phyloP scores from a whole-genome alignment of 2,329 filamentous ascomycete genomes.

The Monilinia polystroma region DNA sequence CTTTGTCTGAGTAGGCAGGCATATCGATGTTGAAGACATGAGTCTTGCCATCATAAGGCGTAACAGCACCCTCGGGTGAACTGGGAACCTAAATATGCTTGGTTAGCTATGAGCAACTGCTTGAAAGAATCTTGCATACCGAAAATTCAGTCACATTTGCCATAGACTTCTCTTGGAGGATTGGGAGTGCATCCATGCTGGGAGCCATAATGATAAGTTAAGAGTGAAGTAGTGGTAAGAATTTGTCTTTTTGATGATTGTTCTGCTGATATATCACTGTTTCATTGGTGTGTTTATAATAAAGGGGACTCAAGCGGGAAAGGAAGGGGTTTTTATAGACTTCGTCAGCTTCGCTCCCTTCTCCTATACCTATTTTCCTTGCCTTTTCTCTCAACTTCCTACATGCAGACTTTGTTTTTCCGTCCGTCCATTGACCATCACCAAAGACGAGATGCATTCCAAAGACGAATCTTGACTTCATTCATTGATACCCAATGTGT shows the following conservation, averaged over 20 bases:
- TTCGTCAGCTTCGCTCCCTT: neutral
- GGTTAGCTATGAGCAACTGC: conserved; percentile 1
- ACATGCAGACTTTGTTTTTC: conserved; percentile 5
- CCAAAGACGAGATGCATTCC: neutral
- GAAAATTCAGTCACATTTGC: conserved; percentile 2
- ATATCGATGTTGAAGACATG: conserved; percentile 17
- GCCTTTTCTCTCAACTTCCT: neutral
- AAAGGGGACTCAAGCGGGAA: conserved; percentile 5
- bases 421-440: conserved; percentile 10
- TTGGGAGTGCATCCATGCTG: conserved; percentile 18
- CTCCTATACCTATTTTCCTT: neutral
- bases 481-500: conserved; percentile 11
- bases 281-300: neutral
- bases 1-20: conserved; percentile 20
- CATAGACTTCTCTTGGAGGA: conserved; percentile 6
- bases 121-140: conserved; percentile 1
- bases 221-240: conserved; percentile 8
- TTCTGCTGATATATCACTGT: conserved; percentile 13
- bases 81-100: neutral
- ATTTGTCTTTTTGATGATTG: conserved; percentile 9
- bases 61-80: conserved; percentile 1
- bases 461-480: conserved; percentile 14
- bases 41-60: conserved; percentile 13
- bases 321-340: conserved; percentile 10
- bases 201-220: conserved; percentile 13